Evolutionary conservation across 2,329 filamentous ascomycete species (phyloP), one percentile per base, ranked within the genome.

Genomic region (Leptographium radiaticola): DNA sequence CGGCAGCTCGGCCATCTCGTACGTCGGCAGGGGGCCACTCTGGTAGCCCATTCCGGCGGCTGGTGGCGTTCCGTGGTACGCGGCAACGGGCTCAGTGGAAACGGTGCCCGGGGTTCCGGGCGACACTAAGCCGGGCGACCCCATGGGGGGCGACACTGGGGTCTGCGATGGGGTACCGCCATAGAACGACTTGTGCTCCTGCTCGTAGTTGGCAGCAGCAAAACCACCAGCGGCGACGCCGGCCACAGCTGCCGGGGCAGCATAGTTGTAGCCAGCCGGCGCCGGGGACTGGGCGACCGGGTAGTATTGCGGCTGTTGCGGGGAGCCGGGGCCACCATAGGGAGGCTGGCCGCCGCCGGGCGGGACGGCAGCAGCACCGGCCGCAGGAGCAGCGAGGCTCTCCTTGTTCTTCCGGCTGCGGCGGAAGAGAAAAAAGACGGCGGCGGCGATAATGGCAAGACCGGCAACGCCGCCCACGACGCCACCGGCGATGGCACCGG

Each of bases 381-480:
- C 42, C 12, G 54, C 54, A 38, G 53, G 15, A 8, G 4, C 20
- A 7, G 31, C 33, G 11, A 16, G 34, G 30, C 3, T 43, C 5
- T 15, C 39, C 11, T 18, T 50, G 8, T 38, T 55, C 43, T 62
- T 61, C 45, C 57, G 48, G 36, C 18, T 30, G 50, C 25, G 52
- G 42, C 65, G 66, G 39, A 63, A 49, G n/a, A 69, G 36, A 50
- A 63, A 60, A 53, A 65, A 62, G 55, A 60, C 59, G 43, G 57
- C 63, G n/a, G 64, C 46, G 16, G 54, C 65, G 30, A 68, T 47
- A n/a, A 60, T 61, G 31, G 54, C 63, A 1, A 65, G 47, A 16
- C 61, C 66, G 54, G 61, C 65, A 3, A 68, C 62, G 9, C 64
- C 66, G 39, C 66, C 66, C 2, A 59, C 55, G 15, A 59, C 58